Evolutionary conservation across 2,329 filamentous ascomycete species (phyloP).

Genomic region (Ophiosphaerella herpotricha): DNA sequence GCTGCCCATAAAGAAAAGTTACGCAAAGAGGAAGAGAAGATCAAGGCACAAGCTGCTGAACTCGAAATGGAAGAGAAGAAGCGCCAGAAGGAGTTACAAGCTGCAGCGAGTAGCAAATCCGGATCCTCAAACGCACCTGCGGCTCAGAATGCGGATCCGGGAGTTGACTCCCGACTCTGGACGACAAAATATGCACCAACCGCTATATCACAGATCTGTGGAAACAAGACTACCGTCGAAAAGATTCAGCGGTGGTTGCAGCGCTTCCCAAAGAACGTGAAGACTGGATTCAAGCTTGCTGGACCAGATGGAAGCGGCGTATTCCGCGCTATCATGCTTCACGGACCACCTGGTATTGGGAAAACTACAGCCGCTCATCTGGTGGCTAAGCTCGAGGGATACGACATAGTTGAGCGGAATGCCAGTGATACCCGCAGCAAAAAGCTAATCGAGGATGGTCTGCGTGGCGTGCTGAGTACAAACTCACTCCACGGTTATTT

Average conservation of each 20-base stretch:
- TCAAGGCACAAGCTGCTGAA: conserved; percentile 77
- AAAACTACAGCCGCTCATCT: conserved; percentile 97
- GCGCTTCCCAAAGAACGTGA: conserved; percentile 78
- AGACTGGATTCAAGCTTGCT: conserved; percentile 78
- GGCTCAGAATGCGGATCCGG: conserved; percentile 22
- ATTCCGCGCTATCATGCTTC: conserved; percentile 89
- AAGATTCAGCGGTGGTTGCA: conserved; percentile 87
- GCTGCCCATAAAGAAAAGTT: conserved; percentile 85
- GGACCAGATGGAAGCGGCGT: conserved; percentile 84
- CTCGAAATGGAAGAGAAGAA: conserved; percentile 88
- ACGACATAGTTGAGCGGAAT: conserved; percentile 92
- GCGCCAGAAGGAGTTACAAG: conserved; percentile 61
- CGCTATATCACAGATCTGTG: conserved; percentile 84
- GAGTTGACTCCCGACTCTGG: conserved; percentile 64
- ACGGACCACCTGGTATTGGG: conserved; percentile 93
- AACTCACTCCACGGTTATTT: conserved; percentile 93
- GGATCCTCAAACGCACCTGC: conserved; percentile 28
- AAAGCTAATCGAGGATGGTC: conserved; percentile 84
- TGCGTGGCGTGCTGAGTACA: conserved; percentile 91
- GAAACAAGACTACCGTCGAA: conserved; percentile 89
- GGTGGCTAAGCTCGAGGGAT: conserved; percentile 89
- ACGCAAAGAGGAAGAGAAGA: conserved; percentile 80
- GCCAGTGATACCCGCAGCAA: conserved; percentile 96
- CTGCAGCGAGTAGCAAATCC: conserved; percentile 46
- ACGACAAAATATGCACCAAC: conserved; percentile 95